phyloP scores from a whole-genome alignment of 2,329 filamentous ascomycete species.

The Ceratocystis smalleyi region DNA sequence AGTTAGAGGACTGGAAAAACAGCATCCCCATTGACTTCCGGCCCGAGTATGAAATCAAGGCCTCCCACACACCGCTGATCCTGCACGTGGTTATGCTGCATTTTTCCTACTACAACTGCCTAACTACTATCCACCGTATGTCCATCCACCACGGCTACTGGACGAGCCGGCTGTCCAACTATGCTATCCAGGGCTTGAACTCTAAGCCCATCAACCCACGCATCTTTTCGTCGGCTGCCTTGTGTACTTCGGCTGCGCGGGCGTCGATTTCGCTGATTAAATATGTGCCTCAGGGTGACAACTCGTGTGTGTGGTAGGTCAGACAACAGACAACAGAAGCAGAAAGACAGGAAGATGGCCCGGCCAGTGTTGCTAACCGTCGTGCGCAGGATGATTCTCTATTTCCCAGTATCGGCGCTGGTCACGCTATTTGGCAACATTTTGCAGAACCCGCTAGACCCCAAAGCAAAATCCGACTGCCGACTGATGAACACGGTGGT shows the following conservation, averaged over 20 bases:
- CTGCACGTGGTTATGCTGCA: constrained; percentile 88
- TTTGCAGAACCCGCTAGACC: constrained; percentile 83
- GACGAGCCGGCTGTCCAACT: constrained; percentile 89
- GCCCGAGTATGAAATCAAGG: constrained; percentile 93
- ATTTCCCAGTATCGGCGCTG: constrained; percentile 88
- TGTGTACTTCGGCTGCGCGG: constrained; percentile 83
- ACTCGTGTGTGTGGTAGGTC: constrained; percentile 81
- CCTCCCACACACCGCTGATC: constrained; percentile 81
- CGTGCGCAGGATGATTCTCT: constrained; percentile 59
- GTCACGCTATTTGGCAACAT: constrained; percentile 95
- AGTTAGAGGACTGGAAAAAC: constrained; percentile 92
- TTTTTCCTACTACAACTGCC: constrained; percentile 93
- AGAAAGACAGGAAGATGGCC: not conserved
- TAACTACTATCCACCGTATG: constrained; percentile 97
- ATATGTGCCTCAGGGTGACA: constrained; percentile 90
- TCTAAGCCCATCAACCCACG: constrained; percentile 79
- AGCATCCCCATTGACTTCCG: constrained; percentile 87
- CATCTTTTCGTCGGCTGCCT: constrained; percentile 81
- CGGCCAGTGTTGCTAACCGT: not conserved
- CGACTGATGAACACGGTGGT: constrained; percentile 87
- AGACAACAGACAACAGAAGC: not conserved
- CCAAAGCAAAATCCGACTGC: constrained; percentile 72
- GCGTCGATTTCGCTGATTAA: constrained; percentile 88
- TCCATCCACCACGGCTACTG: constrained; percentile 95
- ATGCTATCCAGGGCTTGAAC: constrained; percentile 86